Evolutionary conservation across 2,329 filamentous ascomycete genomes (phyloP), one percentile per base, ranked within the genome.

Genomic region (Pseudogymnoascus sp.): DNA sequence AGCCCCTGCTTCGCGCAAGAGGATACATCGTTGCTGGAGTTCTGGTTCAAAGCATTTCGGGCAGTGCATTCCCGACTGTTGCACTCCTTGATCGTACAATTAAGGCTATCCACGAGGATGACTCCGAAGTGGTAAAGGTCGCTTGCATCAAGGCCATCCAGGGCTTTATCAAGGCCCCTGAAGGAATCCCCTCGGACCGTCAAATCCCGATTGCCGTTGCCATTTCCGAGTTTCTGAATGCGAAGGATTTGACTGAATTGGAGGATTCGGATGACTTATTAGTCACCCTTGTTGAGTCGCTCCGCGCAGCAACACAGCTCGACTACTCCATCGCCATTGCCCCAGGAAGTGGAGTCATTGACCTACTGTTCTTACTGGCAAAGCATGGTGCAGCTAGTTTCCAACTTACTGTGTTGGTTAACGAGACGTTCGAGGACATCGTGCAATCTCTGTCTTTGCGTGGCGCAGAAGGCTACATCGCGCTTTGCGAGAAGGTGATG

Each of bases 201-300:
- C 92, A 96, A 73, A 71, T 78, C 1, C 76, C 81, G 5, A 83
- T 88, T 60, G 81, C 89, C 65, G 76, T 78, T 1, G 80, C 85
- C 21, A 80, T 91, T 42, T 83, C 83, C 1, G 81, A 88, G 36
- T 99, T 93, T 76, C 83, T 97, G 68, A 83, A 87, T 50, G 79
- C 83, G 15, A 92, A 93, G 73, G 92, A 97, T 71, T 81, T 95
- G 60, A 85, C 84, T 62, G 93, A 97, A 17, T 83, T 96, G 59
- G 87, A 89, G 63, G 93, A 97, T 67, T 90, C 90, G 10, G 93
- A 97, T 69, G 95, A 99, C 74, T 83, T 97, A 63, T 86, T 97
- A 68, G 90, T 96, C 13, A 93, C 93, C 0, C 80, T 99, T 33
- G 89, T 93, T 5, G 92, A 97, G 76, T 89, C 93, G 0, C 80